Conservation (phyloP, 2,329 filamentous ascomycete species). For the Ustilaginoidea virens region DNA sequence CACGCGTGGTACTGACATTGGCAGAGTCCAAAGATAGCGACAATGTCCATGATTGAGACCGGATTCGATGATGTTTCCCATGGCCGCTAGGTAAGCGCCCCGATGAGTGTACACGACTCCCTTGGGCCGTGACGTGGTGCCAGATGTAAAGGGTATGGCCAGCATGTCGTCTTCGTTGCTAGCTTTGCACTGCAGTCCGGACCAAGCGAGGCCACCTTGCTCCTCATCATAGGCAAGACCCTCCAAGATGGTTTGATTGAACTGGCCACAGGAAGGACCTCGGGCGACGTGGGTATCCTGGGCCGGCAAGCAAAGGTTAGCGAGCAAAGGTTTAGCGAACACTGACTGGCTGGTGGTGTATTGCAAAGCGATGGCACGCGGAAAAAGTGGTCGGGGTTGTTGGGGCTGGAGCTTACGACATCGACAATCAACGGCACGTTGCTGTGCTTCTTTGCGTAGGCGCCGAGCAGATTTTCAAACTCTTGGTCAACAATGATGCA, state of each 20-base stretch:
- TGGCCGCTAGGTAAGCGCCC: conserved; percentile 67
- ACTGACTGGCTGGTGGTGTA: no score
- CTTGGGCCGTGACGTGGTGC: conserved; percentile 83
- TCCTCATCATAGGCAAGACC: conserved; percentile 57
- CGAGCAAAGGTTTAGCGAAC: no score
- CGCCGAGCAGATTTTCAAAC: conserved; percentile 53
- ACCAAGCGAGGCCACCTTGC: conserved; percentile 60
- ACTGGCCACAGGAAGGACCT: conserved; percentile 61
- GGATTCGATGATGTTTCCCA: conserved; percentile 80
- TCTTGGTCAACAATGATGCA: conserved; percentile 77
- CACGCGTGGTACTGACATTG: conserved; percentile 66
- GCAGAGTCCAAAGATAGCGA: conserved; percentile 81
- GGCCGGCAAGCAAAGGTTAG: no score
- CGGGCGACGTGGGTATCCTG: conserved; percentile 67
- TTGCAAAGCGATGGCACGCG: no score
- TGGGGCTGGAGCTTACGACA: conserved; percentile 19
- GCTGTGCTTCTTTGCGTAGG: conserved; percentile 45
- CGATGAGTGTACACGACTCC: conserved; percentile 87
- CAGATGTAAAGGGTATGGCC: conserved; percentile 84
- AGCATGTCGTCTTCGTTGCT: conserved; percentile 66
- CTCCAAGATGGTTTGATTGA: conserved; percentile 69
- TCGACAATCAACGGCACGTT: conserved; percentile 63
- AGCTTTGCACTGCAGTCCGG: conserved; percentile 53
- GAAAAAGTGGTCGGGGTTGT: no score
- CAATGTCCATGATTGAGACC: conserved; percentile 64